A percentile compares a stretch with the other conserved stretches of the same genome.
Conservation (phyloP, 805 yeast genomes). For the Komagataella populi region DNA sequence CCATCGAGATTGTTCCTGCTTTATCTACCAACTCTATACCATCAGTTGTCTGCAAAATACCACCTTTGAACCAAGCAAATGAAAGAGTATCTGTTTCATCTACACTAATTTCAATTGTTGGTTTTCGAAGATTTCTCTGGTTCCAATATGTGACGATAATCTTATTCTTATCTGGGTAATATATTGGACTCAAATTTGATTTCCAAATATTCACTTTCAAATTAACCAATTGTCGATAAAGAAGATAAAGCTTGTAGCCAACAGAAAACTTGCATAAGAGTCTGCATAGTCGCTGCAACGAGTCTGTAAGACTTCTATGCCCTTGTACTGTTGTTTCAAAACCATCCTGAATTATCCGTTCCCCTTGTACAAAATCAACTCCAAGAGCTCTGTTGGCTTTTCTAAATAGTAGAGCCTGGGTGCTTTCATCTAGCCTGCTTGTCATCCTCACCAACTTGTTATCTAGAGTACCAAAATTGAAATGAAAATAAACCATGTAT, state of each 20-base stretch:
- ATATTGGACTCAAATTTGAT: conserved; percentile 43
- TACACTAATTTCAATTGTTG: conserved; percentile 51
- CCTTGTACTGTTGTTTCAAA: not conserved
- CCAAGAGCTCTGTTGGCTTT: conserved; percentile 37
- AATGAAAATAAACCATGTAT: conserved; percentile 64
- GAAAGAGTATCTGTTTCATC: conserved; percentile 29
- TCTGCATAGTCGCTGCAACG: conserved; percentile 39
- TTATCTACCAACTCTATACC: conserved; percentile 18
- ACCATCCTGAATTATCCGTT: conserved; percentile 4
- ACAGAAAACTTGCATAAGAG: conserved; percentile 45
- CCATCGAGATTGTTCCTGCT: conserved; percentile 21
- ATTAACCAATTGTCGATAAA: conserved; percentile 42
- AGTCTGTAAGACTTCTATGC: conserved; percentile 13
- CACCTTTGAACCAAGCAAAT: conserved; percentile 53
- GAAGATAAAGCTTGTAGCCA: conserved; percentile 47
- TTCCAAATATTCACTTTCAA: conserved; percentile 43
- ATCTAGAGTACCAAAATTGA: conserved; percentile 37
- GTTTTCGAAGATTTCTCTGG: conserved; percentile 30
- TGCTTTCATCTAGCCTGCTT: conserved; percentile 15
- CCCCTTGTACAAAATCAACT: not conserved
- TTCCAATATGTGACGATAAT: conserved; percentile 58
- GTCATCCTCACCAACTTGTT: conserved; percentile 14
- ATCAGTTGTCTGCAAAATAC: conserved; percentile 13
- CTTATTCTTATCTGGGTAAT: conserved; percentile 36
- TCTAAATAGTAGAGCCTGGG: conserved; percentile 33